A percentile compares a stretch with the other conserved stretches of the same genome.
These are phyloP conservation scores for Hevea brasiliensis DNA, from an alignment of 345 rosid species.

Conservation along the genomic window DNA sequence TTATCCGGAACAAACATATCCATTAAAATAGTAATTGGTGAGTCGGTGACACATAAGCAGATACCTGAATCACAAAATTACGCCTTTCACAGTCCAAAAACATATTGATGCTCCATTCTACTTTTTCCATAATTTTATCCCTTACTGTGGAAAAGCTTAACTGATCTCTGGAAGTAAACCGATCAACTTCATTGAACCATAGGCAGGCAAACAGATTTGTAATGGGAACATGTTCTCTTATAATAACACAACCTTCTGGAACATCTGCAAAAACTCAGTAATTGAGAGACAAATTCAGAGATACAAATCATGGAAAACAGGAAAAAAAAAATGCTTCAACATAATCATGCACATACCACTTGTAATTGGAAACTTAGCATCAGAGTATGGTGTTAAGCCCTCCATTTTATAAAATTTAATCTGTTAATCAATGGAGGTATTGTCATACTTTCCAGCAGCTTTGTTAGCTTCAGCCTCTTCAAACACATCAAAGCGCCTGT, in stretches of 20 bases:
- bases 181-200: slow-evolving; percentile 96
- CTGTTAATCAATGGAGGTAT: slow-evolving; percentile 76
- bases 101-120: slow-evolving; percentile 71
- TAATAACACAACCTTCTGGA: slow-evolving; percentile 93
- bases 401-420: slow-evolving; percentile 71
- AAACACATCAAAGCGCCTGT: slow-evolving; percentile 78
- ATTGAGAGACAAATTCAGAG: slow-evolving; percentile 8
- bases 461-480: slow-evolving; percentile 91
- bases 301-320: slow-evolving; percentile 1
- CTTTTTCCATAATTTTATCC: slow-evolving; percentile 72
- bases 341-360: slow-evolving; percentile 54
- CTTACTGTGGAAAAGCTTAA: slow-evolving; percentile 82
- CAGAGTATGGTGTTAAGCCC: slow-evolving; percentile 76
- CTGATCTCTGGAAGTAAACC: slow-evolving; percentile 90
- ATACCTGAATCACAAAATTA: slow-evolving; percentile 87
- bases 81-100: slow-evolving; percentile 93
- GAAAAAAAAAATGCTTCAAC: neutral
- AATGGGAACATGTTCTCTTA: slow-evolving; percentile 77
- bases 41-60: neutral
- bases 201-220: slow-evolving; percentile 77
- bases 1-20: neutral
- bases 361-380: slow-evolving; percentile 80
- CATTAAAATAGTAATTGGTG: neutral
- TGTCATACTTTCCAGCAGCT: slow-evolving; percentile 80
- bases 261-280: slow-evolving; percentile 90